A percentile compares a stretch with the other conserved stretches of the same genome.
Evolutionary conservation across 345 rosid species (phyloP).

Genomic region (Bretschneidera sinensis): DNA sequence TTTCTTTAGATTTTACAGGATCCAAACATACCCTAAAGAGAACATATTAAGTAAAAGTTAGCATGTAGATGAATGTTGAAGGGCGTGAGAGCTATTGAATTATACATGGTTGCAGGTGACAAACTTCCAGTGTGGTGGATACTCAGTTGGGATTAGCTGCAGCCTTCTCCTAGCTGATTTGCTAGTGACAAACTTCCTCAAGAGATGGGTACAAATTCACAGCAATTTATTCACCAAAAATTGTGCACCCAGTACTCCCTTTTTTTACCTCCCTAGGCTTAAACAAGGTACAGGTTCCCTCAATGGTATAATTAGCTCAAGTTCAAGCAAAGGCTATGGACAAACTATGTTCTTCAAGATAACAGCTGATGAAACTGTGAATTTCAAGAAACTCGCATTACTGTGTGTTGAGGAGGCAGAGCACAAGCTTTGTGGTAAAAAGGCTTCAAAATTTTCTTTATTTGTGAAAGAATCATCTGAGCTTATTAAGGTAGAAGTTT

Average conservation of each 20-base stretch:
- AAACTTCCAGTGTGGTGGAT: slow-evolving; percentile 81
- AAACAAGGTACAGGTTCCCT: slow-evolving; percentile 12
- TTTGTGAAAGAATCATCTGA: slow-evolving; percentile 38
- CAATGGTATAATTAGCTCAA: slow-evolving; percentile 14
- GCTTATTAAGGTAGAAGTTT: slow-evolving; percentile 31
- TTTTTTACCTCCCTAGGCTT: slow-evolving; percentile 49
- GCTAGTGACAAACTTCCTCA: slow-evolving; percentile 38
- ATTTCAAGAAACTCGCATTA: slow-evolving; percentile 18
- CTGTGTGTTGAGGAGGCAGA: slow-evolving; percentile 34
- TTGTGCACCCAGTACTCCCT: no score
- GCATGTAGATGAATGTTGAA: no score
- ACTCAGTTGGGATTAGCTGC: slow-evolving; percentile 79
- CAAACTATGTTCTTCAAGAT: slow-evolving; percentile 31
- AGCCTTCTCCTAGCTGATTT: slow-evolving; percentile 65
- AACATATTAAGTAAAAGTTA: no score
- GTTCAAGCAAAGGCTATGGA: slow-evolving; percentile 29
- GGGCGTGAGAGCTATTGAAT: no score
- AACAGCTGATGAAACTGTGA: slow-evolving; percentile 6
- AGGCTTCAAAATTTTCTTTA: slow-evolving; percentile 25
- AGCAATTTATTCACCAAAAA: slow-evolving; percentile 20
- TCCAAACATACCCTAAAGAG: no score
- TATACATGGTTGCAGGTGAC: no score
- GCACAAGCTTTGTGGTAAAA: slow-evolving; percentile 17
- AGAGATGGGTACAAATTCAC: slow-evolving; percentile 57
- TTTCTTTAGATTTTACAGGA: background rate